These are phyloP conservation scores for Hymenotorrendiella dingleyae DNA, from an alignment of 2,329 filamentous ascomycete genomes.

Conservation along the genomic window DNA sequence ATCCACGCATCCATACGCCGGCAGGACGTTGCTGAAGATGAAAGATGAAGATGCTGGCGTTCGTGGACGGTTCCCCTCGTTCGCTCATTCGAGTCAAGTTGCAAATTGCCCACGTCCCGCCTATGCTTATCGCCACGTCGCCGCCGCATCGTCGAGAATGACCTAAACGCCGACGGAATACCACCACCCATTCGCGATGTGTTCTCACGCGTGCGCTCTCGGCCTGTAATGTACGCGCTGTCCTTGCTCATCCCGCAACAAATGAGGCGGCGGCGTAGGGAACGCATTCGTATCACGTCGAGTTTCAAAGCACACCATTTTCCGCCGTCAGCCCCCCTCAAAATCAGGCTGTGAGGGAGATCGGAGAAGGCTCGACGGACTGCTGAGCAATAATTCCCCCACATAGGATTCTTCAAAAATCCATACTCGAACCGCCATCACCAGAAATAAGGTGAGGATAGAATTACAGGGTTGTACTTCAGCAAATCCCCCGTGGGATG, in stretches of 20 bases:
- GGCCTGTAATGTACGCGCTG: conserved; percentile 14
- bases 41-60: not conserved
- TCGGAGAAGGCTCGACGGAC: conserved; percentile 16
- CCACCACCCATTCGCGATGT: not conserved
- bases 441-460: conserved; percentile 1
- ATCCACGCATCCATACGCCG: not conserved
- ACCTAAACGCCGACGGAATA: not conserved
- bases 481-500: too few species aligned
- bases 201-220: not conserved
- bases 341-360: conserved; percentile 11
- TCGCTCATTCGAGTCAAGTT: not conserved
- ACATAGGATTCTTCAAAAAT: not conserved
- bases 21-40: not conserved
- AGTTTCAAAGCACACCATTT: conserved; percentile 23
- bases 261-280: too few species aligned
- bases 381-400: too few species aligned
- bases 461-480: too few species aligned
- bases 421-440: conserved; percentile 1
- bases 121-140: conserved; percentile 5
- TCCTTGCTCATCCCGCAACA: conserved; percentile 5
- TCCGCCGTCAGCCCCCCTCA: conserved; percentile 14
- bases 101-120: not conserved
- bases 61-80: not conserved
- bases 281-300: conserved; percentile 16
- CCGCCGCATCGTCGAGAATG: too few species aligned